Conservation (phyloP, 2,329 filamentous ascomycete genomes). For the Akanthomyces muscarius region DNA sequence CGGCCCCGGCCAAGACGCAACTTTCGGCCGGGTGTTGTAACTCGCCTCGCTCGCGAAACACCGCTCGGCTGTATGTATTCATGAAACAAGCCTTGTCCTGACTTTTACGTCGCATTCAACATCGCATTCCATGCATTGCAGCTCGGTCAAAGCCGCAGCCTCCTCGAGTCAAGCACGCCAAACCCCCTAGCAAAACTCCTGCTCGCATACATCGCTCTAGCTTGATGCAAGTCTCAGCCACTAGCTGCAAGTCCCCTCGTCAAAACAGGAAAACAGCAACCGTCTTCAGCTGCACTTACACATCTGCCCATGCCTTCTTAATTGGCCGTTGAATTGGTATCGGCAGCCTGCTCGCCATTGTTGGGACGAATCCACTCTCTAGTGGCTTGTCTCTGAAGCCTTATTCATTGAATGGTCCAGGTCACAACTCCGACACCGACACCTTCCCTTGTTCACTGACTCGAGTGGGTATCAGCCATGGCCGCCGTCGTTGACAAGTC, state of each 20-base stretch:
- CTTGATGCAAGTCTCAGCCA: conserved; percentile 14
- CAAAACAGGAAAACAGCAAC: conserved; percentile 14
- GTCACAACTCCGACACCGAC: background rate
- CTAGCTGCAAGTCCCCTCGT: background rate
- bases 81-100: conserved; percentile 8
- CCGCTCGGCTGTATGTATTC: background rate
- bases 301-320: background rate
- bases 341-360: background rate
- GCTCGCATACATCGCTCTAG: conserved; percentile 5
- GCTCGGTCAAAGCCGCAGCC: background rate
- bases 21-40: conserved; percentile 7
- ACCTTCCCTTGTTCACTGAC: conserved; percentile 5
- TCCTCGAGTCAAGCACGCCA: conserved; percentile 6
- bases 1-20: conserved; percentile 6
- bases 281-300: conserved; percentile 14
- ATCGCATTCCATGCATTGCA: background rate
- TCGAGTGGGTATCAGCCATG: conserved; percentile 13
- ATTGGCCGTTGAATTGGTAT: background rate
- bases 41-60: conserved; percentile 2
- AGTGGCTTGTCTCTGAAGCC: background rate
- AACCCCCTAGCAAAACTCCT: conserved; percentile 4
- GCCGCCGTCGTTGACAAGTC: background rate
- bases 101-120: background rate
- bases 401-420: background rate
- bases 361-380: conserved; percentile 13